A percentile compares a stretch with the other conserved stretches of the same genome.
Conservation (phyloP, 2,329 filamentous ascomycete species). For the Apiospora sp. region DNA sequence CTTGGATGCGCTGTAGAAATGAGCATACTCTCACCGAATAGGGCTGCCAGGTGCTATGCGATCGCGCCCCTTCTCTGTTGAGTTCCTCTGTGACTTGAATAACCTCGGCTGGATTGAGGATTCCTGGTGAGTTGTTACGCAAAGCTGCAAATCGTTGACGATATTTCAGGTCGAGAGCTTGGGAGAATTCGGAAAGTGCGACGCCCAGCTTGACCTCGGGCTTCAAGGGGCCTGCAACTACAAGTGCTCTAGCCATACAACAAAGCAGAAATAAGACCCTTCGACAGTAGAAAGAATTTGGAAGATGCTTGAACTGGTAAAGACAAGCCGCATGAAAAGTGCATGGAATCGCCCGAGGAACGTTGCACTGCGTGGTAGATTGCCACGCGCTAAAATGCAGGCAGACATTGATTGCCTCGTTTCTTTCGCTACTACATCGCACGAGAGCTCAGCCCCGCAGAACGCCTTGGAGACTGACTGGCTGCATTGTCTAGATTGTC, state of each 20-base stretch:
- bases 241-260: neutral
- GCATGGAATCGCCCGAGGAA: no score
- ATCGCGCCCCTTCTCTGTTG: neutral
- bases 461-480: no score
- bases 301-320: no score
- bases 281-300: no score
- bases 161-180: neutral
- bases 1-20: neutral
- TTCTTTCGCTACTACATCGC: no score
- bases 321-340: no score
- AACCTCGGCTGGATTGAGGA: neutral
- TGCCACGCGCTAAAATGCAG: no score
- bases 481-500: no score
- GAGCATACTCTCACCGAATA: neutral
- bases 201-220: neutral
- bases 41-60: neutral
- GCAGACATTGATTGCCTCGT: no score
- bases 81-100: neutral
- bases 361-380: no score
- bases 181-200: neutral
- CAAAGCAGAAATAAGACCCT: neutral
- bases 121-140: no score
- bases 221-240: neutral
- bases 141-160: neutral
- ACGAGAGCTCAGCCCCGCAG: no score